Conservation (phyloP, 139 green algal genomes). For the Coccomyxa sp. region DNA sequence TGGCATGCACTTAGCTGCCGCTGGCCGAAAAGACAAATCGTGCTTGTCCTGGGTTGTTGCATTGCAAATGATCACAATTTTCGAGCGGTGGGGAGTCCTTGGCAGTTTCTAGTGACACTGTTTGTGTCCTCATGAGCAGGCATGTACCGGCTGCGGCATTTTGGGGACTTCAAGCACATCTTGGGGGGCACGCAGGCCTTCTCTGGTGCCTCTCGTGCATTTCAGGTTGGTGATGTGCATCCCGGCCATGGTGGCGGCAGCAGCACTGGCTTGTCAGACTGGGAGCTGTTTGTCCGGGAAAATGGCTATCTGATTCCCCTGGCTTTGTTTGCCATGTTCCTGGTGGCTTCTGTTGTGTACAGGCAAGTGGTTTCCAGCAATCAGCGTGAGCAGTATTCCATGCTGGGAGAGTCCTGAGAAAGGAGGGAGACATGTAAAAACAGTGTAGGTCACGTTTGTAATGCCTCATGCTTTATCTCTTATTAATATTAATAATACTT, state of each 20-base stretch:
- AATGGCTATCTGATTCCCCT: not conserved
- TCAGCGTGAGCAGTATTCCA: too few relatives aligned
- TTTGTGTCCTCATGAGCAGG: slow-evolving; percentile 13
- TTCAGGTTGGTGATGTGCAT: not conserved
- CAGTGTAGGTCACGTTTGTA: too few relatives aligned
- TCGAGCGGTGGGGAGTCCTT: too few relatives aligned
- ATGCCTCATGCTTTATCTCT: too few relatives aligned
- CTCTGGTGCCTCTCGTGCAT: slow-evolving; percentile 24
- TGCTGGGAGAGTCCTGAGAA: too few relatives aligned
- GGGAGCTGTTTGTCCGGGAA: not conserved
- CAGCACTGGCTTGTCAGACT: not conserved
- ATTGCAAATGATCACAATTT: too few relatives aligned
- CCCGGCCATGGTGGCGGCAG: not conserved
- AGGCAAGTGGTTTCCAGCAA: not conserved
- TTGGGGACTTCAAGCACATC: slow-evolving; percentile 66
- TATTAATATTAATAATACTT: too few relatives aligned
- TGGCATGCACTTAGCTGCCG: too few relatives aligned
- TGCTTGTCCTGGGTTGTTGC: too few relatives aligned
- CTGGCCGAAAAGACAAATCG: too few relatives aligned
- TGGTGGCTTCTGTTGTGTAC: not conserved
- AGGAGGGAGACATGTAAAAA: too few relatives aligned
- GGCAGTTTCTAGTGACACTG: too few relatives aligned
- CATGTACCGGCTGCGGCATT: slow-evolving; percentile 65
- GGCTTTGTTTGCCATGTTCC: not conserved
- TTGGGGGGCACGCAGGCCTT: slow-evolving; percentile 34